Base-by-base conservation (phyloP, 225 moss, liverwort and hornwort genomes). In the Takakia lepidozioides region DNA sequence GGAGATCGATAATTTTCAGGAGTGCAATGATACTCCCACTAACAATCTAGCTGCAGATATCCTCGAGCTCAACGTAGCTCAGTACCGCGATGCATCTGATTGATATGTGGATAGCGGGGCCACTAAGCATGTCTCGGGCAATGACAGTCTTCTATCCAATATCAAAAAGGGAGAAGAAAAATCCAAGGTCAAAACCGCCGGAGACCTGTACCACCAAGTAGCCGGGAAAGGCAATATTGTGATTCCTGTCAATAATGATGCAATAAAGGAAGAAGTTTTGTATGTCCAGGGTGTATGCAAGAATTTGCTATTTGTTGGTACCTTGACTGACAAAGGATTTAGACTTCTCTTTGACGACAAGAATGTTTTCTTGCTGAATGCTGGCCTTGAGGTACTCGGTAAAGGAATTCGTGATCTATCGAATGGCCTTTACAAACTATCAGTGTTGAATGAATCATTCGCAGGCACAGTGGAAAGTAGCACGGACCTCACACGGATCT, bases 311-410 rank as follows among this genome's bases (percentile, higher is more conserved):
- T 48, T 5, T 27, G 14, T 48, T 0, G 48, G 48, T 16, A 27
- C 5, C 1, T 48, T 27, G 25, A 28, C 48, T 48, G 1, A 48
- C 18, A 27, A 48, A 48, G 48, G 48, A 4, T 48, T 48, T 27
- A 9, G 16, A 18, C 1, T 48, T 9, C 2, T 48, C 2, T 48
- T 48, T 27, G 27, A 48, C 8, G 16, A 15, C 1, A 3, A 27
- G 5, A 13, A 29, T 28, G 28, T 48, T 48, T 28, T 25, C 27
- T 27, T 48, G 9, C 2, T 48, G 27, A 27, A 48, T n/a, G 2
- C 2, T 25, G 11, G 5, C 10, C 27, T 9, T 14, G 15, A 48
- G 8, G 34, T 35, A 8, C 5, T 51, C 8, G 32, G 19, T 8
- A 46, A 20, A 25, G 19, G 46, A 7, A 46, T 8, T 8, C 19